A percentile compares a stretch with the other conserved stretches of the same genome.
phyloP scores from a whole-genome alignment of 2,329 filamentous ascomycete genomes.

The Penicillium sp. region DNA sequence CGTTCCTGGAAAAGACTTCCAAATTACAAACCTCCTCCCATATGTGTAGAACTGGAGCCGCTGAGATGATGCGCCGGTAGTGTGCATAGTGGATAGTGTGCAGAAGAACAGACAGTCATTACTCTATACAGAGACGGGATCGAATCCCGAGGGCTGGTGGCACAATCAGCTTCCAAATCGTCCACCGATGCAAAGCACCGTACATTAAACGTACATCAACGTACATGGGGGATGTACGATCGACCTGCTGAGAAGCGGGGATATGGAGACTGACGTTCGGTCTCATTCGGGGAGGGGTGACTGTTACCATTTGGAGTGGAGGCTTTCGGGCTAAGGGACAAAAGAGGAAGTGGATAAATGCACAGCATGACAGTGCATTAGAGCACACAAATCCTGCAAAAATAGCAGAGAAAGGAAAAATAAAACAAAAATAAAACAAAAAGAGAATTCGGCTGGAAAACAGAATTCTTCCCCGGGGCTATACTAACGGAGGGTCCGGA shows the following conservation, averaged over 20 bases:
- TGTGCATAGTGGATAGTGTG: not conserved
- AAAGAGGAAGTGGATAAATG: constrained; percentile 1
- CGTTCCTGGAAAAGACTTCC: not conserved
- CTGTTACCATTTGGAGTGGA: not conserved
- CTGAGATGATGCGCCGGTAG: not conserved
- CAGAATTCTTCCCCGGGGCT: not conserved
- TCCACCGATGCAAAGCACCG: not conserved
- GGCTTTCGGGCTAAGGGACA: not conserved
- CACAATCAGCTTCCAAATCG: not conserved
- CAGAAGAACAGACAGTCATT: not conserved
- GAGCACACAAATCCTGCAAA: not conserved
- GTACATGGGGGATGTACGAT: not conserved
- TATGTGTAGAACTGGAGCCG: not conserved
- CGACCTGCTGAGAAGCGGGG: constrained; percentile 3
- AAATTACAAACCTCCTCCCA: not conserved
- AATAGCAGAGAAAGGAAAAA: not conserved
- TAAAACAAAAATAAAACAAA: not conserved
- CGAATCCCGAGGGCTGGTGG: not conserved
- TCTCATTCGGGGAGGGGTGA: not conserved
- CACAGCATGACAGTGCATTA: constrained; percentile 1
- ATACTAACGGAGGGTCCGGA: not conserved
- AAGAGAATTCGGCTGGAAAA: not conserved
- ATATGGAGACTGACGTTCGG: not conserved
- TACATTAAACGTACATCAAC: not conserved
- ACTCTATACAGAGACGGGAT: not conserved